phyloP scores from a whole-genome alignment of 768 basidiomycete genomes.

The Mrakia blollopis region DNA sequence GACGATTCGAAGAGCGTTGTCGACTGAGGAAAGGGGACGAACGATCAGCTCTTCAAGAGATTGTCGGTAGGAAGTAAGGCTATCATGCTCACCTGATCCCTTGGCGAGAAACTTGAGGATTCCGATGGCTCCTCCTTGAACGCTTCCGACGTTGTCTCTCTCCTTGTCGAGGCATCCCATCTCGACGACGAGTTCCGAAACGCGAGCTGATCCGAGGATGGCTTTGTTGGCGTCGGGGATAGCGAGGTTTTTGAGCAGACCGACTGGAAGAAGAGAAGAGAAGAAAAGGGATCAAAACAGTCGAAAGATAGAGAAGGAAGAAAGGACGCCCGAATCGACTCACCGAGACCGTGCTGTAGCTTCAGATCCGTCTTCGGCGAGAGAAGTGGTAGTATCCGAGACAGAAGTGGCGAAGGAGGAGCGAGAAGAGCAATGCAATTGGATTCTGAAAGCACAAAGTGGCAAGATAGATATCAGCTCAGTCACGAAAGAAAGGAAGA shows the following conservation, averaged over 20 bases:
- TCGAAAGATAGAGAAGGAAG: background rate
- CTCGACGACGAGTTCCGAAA: slow-evolving; percentile 58
- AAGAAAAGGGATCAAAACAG: background rate
- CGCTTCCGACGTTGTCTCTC: slow-evolving; percentile 75
- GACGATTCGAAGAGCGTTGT: slow-evolving; percentile 54
- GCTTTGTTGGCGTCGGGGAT: slow-evolving; percentile 52
- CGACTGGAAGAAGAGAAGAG: slow-evolving; percentile 47
- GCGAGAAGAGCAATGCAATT: slow-evolving; percentile 49
- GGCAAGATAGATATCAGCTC: slow-evolving; percentile 27
- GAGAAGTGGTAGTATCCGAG: slow-evolving; percentile 60
- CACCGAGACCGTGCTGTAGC: slow-evolving; percentile 72
- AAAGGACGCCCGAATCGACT: background rate
- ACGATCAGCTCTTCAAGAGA: background rate
- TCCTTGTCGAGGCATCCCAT: slow-evolving; percentile 67
- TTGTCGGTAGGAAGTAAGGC: too few species aligned
- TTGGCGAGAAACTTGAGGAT: slow-evolving; percentile 83
- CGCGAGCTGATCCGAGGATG: slow-evolving; percentile 56
- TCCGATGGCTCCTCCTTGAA: slow-evolving; percentile 83
- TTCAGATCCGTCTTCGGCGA: slow-evolving; percentile 56
- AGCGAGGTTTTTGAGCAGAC: slow-evolving; percentile 79
- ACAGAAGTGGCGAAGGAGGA: slow-evolving; percentile 57
- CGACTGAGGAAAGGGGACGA: slow-evolving; percentile 22
- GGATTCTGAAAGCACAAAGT: slow-evolving; percentile 33
- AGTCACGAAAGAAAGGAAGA: too few species aligned
- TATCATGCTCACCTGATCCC: slow-evolving; percentile 53